Evolutionary conservation across 2,329 filamentous ascomycete species (phyloP), one percentile per base, ranked within the genome.

Genomic region (Scedosporium minutisporum): DNA sequence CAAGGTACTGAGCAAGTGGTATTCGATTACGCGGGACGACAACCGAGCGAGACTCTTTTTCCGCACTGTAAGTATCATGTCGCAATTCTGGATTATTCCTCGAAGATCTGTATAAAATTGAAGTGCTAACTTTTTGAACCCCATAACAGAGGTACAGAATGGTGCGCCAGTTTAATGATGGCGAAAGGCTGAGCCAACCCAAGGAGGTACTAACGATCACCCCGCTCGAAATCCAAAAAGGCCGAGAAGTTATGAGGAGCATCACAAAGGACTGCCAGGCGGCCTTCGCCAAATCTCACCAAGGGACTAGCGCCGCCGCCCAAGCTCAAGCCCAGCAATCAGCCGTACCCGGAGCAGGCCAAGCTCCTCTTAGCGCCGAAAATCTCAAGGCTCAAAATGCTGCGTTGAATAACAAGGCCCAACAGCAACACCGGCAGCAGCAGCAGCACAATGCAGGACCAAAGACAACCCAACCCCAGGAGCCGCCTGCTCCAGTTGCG

Each of bases 181-280:
- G 77, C 14, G 77, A 81, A 1, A 71, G 73, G 58, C 77, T 81
- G 75, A 73, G 69, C 2, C 71, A 72, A 1, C 71, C 79, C 10
- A 82, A 78, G 65, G 74, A 79, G 6, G 71, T 70, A 2, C 82
- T 87, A 57, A 83, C 81, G 25, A 79, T 87, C 18, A 74, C 71
- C n/a, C 69, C 73, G 0, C 67, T 74, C 3, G 84, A 87, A 60
- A 69, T 86, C 23, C 80, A 85, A 29, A 73, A 78, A 27, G 76
- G 77, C 33, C 74, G 75, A 60, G 71, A 68, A 4, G 74, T 86
- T 71, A 68, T 85, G 9, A 76, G 79, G 65, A 77, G 75, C 60
- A 85, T 87, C 76, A 75, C 76, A 1, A 78, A 77, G 65, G 83
- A 86, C 61, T 51, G 44, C 7, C 58, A 60, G 25, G 64, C 71